Percentiles rank a stretch among this genome's conserved stretches.
These are phyloP conservation scores for Termitomyces heimii DNA, from an alignment of 768 basidiomycete species.

Conservation along the genomic window DNA sequence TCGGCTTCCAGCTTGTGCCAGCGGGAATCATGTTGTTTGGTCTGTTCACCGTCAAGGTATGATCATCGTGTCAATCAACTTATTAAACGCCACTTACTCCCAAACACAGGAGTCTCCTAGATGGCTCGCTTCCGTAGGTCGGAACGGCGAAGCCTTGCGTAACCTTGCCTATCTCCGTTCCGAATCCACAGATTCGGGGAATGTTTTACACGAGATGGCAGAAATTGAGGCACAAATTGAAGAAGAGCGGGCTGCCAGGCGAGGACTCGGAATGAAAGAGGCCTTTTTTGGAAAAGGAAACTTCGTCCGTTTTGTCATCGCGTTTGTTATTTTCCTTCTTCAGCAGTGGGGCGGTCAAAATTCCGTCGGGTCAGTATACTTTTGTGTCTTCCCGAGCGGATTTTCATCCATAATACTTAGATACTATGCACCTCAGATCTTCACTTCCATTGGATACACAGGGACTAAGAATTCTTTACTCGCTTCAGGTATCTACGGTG, in stretches of 20 bases:
- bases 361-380: conserved; percentile 46
- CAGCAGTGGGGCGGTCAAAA: conserved; percentile 88
- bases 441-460: conserved; percentile 64
- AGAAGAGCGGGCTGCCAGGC: conserved; percentile 63
- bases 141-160: conserved; percentile 41
- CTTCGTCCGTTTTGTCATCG: conserved; percentile 78
- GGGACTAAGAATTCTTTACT: conserved; percentile 55
- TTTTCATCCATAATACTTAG: conserved; percentile 17
- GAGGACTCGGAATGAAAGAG: conserved; percentile 60
- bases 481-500: conserved; percentile 65
- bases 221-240: conserved; percentile 79
- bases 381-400: background rate
- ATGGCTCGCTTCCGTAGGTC: conserved; percentile 65
- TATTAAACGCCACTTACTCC: background rate
- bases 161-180: conserved; percentile 65
- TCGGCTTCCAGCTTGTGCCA: conserved; percentile 68
- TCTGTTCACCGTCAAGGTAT: conserved; percentile 57
- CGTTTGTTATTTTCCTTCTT: conserved; percentile 70
- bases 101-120: conserved; percentile 61
- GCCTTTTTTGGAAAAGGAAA: conserved; percentile 83
- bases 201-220: conserved; percentile 54
- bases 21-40: conserved; percentile 60
- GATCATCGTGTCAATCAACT: background rate
- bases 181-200: conserved; percentile 32
- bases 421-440: conserved; percentile 74